Base-by-base conservation (phyloP, 257 asterid species). In the Striga asiatica region DNA sequence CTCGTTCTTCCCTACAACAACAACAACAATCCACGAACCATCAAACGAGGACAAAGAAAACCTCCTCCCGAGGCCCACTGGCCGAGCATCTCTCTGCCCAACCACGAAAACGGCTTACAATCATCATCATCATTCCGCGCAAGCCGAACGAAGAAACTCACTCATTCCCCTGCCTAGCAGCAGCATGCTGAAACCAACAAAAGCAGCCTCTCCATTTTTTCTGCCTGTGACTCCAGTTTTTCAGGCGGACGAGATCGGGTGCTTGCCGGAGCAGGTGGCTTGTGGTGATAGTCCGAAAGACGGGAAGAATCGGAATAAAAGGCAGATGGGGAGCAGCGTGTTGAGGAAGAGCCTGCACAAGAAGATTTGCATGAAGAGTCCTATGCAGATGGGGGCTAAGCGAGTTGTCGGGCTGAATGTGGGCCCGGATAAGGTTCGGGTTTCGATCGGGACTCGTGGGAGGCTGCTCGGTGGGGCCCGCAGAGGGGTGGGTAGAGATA, bases 401-500 rank as follows among this genome's bases (percentile, higher is more conserved):
- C 70, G 93, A 64, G 60, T 79, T n/a, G n/a, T n/a, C 25, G 99
- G 97, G 10, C 81, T 88, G 2, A 92, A 84, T 22, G 93, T 92
- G 41, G 97, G 95, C 17, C 74, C 46, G 80, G 97, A 92, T 76
- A 92, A 81, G 74, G 75, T 84, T 16, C 71, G 95, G 74, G 82
- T 92, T 22, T 88, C 97, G 0, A 92, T 92, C 8, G 97, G 99
- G 52, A 71, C 92, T 27, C 74, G 95, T 49, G 94, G 94, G 48
- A 71, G 68, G 63, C 65, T 74, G 34, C 83, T 81, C 3, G 74
- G 85, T 12, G 78, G 54, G 71, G 85, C 88, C 39, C 81, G 84
- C 76, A 79, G 85, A 70, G 84, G 66, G 38, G 74, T 67, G 3
- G 47, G 78, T 6, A 82, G 62, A 70, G 88, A 81, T 37, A 6